Base-by-base conservation (phyloP, 352 stramenopile species). In the Globisporangium nagaii region DNA sequence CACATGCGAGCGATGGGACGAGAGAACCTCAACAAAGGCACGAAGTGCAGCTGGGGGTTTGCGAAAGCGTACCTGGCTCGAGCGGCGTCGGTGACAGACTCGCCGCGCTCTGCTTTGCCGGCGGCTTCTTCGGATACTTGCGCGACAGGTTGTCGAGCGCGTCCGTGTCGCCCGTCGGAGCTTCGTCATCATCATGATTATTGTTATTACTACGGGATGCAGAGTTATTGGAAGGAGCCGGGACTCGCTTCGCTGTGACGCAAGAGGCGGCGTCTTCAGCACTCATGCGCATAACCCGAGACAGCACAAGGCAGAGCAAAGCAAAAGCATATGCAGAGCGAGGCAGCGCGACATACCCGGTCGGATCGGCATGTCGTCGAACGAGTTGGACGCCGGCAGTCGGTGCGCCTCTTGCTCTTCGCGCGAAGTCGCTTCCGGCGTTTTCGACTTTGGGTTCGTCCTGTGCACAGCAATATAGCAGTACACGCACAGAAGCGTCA, bases 111-210 rank as follows among this genome's bases (percentile, higher is more conserved):
- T 35, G 54, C 27, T 72, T 61, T 13, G 63, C 8, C 45, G 66
- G 24, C 10, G 58, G 56, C 53, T 82, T 84, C 55, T 79, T 86
- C 15, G 79, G 76, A 34, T 77, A 90, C 62, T 69, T 72, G 49
- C 73, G 72, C 30, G 76, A 84, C 35, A 90, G 62, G n/a, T 60
- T 74, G 56, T 90, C 79, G 32, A 90, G 71, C 27, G 76, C 62
- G 66, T 88, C 74, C 51, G 50, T 68, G 43, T 34, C 48, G 44
- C 66, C 60, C 42, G 66, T 37, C n/a, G 24, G 27, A n/a, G 55
- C 55, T 62, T 62, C 47, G 34, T 55, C 47, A 60, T 49, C 70
- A 39, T 75, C 53, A 55, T 75, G 61, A 45, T 84, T 75, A 65
- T 84, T 80, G 68, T 82, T 86, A 66, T 77, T 73, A 56, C 63